Conservation (phyloP, 768 basidiomycete species). For the Rhodotorula toruloides region DNA sequence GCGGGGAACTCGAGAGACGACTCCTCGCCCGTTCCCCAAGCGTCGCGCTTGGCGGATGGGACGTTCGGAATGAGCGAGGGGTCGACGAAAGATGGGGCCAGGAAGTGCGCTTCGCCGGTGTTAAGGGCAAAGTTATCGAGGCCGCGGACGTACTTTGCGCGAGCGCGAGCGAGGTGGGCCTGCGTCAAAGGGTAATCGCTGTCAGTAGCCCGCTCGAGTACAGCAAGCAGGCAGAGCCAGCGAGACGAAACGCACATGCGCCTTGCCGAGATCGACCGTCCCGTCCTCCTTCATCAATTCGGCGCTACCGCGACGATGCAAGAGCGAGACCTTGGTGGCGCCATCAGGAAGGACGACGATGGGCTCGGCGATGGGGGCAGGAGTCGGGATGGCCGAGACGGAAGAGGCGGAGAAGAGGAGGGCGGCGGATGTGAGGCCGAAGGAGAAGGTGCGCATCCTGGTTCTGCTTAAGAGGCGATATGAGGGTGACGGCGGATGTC, state of each 20-base stretch:
- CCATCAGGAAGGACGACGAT: background rate
- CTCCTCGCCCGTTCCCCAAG: conserved; percentile 16
- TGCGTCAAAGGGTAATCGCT: background rate
- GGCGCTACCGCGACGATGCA: conserved; percentile 24
- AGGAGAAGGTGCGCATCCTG: no score
- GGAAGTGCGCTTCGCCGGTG: conserved; percentile 31
- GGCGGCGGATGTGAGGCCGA: background rate
- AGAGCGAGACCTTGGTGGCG: background rate
- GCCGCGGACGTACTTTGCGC: conserved; percentile 25
- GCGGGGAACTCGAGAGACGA: conserved; percentile 9
- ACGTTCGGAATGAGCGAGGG: conserved; percentile 12
- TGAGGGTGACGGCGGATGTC: background rate
- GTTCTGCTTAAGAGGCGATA: background rate
- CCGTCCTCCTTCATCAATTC: conserved; percentile 27
- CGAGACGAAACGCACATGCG: conserved; percentile 6
- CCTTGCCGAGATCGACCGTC: conserved; percentile 10
- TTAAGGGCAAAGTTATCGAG: conserved; percentile 24
- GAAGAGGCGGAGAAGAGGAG: conserved; percentile 3
- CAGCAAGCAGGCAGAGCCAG: background rate
- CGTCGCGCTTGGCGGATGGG: background rate
- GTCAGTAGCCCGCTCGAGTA: background rate
- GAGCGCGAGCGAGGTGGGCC: conserved; percentile 20
- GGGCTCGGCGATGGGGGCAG: background rate
- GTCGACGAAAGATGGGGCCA: conserved; percentile 23
- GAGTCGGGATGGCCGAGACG: background rate